These are phyloP conservation scores for Cryptococcus sp. DNA, from an alignment of 1,284 basidiomycete species.

Conservation along the genomic window DNA sequence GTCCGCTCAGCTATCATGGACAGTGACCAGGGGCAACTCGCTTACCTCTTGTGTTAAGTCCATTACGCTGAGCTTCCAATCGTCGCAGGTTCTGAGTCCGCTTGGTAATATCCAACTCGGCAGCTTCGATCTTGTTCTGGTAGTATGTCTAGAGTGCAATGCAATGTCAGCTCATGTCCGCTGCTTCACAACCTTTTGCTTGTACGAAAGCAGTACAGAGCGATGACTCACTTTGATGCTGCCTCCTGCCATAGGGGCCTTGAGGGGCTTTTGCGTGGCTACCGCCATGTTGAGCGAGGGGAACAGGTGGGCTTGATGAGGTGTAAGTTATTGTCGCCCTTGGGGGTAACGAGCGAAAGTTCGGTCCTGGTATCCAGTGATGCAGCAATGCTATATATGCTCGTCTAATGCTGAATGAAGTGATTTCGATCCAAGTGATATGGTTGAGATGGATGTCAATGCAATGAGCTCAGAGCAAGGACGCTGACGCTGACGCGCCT, in stretches of 20 bases:
- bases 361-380: too few relatives aligned
- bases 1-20: neutral
- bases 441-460: too few relatives aligned
- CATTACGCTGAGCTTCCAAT: constrained; percentile 94
- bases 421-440: too few relatives aligned
- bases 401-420: too few relatives aligned
- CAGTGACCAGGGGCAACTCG: constrained; percentile 10
- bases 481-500: constrained; percentile 4
- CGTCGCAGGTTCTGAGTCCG: constrained; percentile 96
- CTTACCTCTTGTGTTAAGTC: constrained; percentile 88
- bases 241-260: constrained; percentile 19
- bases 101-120: constrained; percentile 89
- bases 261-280: constrained; percentile 31
- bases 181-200: neutral
- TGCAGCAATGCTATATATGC: too few relatives aligned
- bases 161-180: neutral
- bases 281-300: constrained; percentile 25
- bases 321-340: neutral
- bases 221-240: constrained; percentile 35
- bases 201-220: neutral
- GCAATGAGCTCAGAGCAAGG: neutral
- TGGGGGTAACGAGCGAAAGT: neutral
- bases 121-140: constrained; percentile 90
- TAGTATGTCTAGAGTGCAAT: constrained; percentile 71
- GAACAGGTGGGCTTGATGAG: neutral